Conservation (phyloP, 108 stramenopile genomes). For the Craspedostauros australis region DNA sequence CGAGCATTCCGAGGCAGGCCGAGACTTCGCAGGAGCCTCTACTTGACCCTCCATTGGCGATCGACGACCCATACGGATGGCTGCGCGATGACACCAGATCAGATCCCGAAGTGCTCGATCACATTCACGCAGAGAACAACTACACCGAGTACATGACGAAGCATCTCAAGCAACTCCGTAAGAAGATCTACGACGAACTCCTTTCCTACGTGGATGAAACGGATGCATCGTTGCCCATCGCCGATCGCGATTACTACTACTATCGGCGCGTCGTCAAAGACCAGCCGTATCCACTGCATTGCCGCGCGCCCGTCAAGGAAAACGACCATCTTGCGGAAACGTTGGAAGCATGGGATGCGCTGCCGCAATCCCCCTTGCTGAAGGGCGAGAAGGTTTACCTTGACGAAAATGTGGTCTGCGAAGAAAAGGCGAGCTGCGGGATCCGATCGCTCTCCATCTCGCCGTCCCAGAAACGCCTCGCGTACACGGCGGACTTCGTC, state of each 20-base stretch:
- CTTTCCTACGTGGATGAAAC: slow-evolving; percentile 53
- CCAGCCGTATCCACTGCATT: slow-evolving; percentile 60
- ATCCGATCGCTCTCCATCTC: slow-evolving; percentile 43
- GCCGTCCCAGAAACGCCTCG: slow-evolving; percentile 48
- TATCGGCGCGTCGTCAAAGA: slow-evolving; percentile 81
- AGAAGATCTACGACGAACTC: slow-evolving; percentile 62
- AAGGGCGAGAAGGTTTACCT: slow-evolving; percentile 61
- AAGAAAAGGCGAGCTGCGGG: slow-evolving; percentile 47
- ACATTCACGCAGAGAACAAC: slow-evolving; percentile 68
- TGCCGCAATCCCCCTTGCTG: slow-evolving; percentile 36
- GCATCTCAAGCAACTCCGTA: slow-evolving; percentile 39
- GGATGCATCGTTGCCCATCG: slow-evolving; percentile 55
- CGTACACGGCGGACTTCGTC: slow-evolving; percentile 67
- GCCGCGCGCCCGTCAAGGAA: slow-evolving; percentile 47
- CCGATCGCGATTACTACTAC: slow-evolving; percentile 52
- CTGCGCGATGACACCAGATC: slow-evolving; percentile 72
- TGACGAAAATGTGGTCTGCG: slow-evolving; percentile 68
- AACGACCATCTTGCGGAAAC: not conserved
- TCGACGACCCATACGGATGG: slow-evolving; percentile 79
- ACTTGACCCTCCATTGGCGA: slow-evolving; percentile 46
- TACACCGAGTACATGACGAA: slow-evolving; percentile 41
- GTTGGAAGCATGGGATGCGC: slow-evolving; percentile 40
- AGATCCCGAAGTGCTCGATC: slow-evolving; percentile 49
- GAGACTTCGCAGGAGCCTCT: slow-evolving; percentile 38
- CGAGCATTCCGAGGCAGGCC: slow-evolving; percentile 39